These are phyloP conservation scores for Cyberlindnera maclurae DNA, from an alignment of 805 yeast species.

Conservation along the genomic window DNA sequence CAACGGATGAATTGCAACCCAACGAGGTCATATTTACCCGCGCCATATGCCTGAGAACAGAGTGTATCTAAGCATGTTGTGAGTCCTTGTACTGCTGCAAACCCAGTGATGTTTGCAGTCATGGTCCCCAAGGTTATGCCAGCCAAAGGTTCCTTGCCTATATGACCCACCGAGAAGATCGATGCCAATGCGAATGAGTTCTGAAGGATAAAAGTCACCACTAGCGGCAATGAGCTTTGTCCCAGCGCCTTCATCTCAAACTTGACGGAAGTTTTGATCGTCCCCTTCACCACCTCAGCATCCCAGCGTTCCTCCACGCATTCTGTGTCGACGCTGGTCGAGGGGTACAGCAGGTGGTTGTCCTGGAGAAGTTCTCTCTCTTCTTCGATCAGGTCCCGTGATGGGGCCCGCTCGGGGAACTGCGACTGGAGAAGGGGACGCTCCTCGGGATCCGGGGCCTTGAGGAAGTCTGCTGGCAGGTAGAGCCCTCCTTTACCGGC, in stretches of 20 bases:
- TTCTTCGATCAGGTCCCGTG: slow-evolving; percentile 13
- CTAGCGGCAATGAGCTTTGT: slow-evolving; percentile 19
- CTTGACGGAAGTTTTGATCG: slow-evolving; percentile 15
- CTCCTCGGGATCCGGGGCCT: slow-evolving; percentile 1
- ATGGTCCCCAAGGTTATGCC: slow-evolving; percentile 79
- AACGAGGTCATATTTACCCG: slow-evolving; percentile 63
- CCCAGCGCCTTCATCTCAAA: slow-evolving; percentile 16
- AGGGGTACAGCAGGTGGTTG: slow-evolving; percentile 13
- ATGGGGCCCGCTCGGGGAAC: background rate
- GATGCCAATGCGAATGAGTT: slow-evolving; percentile 23
- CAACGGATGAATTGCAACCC: slow-evolving; percentile 73
- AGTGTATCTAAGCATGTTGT: slow-evolving; percentile 78
- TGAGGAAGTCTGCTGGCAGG: slow-evolving; percentile 13
- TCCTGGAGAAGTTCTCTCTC: slow-evolving; percentile 19
- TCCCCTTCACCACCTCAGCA: slow-evolving; percentile 18
- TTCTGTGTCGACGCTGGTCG: slow-evolving; percentile 5
- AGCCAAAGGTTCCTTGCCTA: slow-evolving; percentile 73
- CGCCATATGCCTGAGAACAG: slow-evolving; percentile 83
- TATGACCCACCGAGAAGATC: slow-evolving; percentile 54
- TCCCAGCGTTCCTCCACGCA: slow-evolving; percentile 20
- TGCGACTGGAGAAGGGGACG: background rate
- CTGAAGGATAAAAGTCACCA: slow-evolving; percentile 22
- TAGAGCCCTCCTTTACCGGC: slow-evolving; percentile 20
- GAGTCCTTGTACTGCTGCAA: slow-evolving; percentile 76
- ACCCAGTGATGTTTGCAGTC: slow-evolving; percentile 71